phyloP scores from a whole-genome alignment of 257 asterid species.

The Lycium barbarum region DNA sequence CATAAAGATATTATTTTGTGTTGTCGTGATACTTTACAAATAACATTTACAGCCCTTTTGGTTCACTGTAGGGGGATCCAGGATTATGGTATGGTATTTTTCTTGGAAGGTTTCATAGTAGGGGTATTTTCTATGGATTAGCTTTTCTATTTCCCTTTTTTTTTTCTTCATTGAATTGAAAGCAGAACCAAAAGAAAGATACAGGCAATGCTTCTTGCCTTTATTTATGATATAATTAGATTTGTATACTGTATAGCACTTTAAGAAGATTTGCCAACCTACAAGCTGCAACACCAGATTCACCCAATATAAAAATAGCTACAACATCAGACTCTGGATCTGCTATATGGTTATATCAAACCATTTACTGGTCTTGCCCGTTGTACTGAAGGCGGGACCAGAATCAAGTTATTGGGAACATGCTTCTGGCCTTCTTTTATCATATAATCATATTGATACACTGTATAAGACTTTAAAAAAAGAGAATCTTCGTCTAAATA shows the following conservation, averaged over 20 bases:
- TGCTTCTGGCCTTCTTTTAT: no score
- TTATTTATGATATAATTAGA: background rate
- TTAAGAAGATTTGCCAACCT: background rate
- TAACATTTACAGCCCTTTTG: background rate
- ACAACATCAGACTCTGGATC: no score
- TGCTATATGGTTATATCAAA: no score
- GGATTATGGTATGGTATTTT: background rate
- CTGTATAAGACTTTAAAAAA: no score
- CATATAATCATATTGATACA: no score
- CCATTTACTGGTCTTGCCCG: no score
- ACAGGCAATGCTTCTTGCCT: background rate
- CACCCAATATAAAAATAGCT: no score
- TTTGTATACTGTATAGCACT: background rate
- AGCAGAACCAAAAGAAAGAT: background rate
- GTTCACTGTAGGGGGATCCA: conserved; percentile 1
- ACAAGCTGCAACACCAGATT: no score
- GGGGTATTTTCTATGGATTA: background rate
- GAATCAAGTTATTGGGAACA: no score
- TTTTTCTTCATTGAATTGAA: background rate
- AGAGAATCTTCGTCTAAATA: no score
- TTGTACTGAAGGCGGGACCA: no score
- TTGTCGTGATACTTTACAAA: background rate
- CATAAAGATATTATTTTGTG: background rate
- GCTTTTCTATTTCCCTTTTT: background rate
- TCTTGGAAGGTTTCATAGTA: background rate